Conservation (phyloP, 1,139 yeast species). For the Debaryomycetaceae sp. region DNA sequence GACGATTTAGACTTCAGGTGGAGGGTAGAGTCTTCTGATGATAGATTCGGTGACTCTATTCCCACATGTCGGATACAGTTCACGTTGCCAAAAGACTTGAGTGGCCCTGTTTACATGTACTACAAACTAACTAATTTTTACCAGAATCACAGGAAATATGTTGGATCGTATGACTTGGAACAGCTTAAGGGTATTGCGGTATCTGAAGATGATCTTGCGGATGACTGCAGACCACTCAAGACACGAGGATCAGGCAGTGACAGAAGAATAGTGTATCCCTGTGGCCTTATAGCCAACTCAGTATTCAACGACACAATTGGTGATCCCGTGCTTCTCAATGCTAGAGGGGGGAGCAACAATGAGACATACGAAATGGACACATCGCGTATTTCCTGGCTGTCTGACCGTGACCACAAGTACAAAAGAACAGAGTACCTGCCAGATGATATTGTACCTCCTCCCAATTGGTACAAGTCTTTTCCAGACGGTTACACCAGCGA, state of each 20-base stretch:
- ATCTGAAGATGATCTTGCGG: conserved; percentile 36
- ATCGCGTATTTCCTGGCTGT: conserved; percentile 80
- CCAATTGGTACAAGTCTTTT: conserved; percentile 62
- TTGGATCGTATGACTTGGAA: conserved; percentile 61
- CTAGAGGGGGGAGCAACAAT: conserved; percentile 37
- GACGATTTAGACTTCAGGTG: conserved; percentile 50
- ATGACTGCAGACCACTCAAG: conserved; percentile 60
- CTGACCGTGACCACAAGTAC: conserved; percentile 69
- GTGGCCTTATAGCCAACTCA: conserved; percentile 94
- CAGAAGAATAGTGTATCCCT: conserved; percentile 62
- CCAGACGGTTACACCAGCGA: conserved; percentile 70
- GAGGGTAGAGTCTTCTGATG: conserved; percentile 40
- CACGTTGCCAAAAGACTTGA: conserved; percentile 54
- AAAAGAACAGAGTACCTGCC: conserved; percentile 68
- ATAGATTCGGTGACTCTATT: conserved; percentile 30
- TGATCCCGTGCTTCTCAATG: conserved; percentile 43
- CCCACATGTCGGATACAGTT: conserved; percentile 56
- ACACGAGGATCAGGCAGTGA: conserved; percentile 32
- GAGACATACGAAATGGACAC: conserved; percentile 60
- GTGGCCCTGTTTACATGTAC: conserved; percentile 61
- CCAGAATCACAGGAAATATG: conserved; percentile 78
- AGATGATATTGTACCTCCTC: conserved; percentile 71
- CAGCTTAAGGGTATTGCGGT: conserved; percentile 67
- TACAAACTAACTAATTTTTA: conserved; percentile 70
- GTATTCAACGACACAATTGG: conserved; percentile 81